A percentile compares a stretch with the other conserved stretches of the same genome.
Evolutionary conservation across 148 eudicot genomes (phyloP).

Genomic region (Pharnaceum exiguum): DNA sequence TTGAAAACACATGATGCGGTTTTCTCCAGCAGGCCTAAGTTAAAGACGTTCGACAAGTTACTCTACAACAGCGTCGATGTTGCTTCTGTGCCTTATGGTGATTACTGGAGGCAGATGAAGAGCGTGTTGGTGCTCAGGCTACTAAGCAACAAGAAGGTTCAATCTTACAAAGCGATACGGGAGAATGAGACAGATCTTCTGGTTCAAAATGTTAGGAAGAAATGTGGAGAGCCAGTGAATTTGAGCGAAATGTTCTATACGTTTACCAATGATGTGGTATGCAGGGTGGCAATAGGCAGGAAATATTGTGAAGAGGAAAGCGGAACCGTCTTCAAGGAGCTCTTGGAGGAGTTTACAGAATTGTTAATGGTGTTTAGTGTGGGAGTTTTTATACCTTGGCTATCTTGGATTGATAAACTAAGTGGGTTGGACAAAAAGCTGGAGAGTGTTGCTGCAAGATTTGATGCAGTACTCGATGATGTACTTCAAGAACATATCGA

Average conservation of each 20-base stretch:
- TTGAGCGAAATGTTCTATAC: conserved; percentile 31
- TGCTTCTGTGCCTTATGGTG: conserved; percentile 30
- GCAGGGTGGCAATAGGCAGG: conserved; percentile 55
- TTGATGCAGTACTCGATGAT: conserved; percentile 50
- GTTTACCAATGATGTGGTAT: conserved; percentile 40
- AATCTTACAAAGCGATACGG: conserved; percentile 27
- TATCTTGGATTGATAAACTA: conserved; percentile 42
- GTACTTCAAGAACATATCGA: conserved; percentile 28
- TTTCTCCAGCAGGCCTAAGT: conserved; percentile 30
- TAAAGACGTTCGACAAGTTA: conserved; percentile 11
- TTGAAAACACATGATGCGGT: conserved; percentile 46
- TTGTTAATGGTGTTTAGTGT: conserved; percentile 29
- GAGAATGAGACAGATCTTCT: conserved; percentile 31
- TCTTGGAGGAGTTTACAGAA: conserved; percentile 27
- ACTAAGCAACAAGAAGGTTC: conserved; percentile 37
- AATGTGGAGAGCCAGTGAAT: conserved; percentile 17
- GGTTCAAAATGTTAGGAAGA: conserved; percentile 26
- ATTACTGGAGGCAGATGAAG: conserved; percentile 47
- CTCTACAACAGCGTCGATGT: conserved; percentile 28
- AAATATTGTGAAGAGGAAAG: conserved; percentile 35
- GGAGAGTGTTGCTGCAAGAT: conserved; percentile 24
- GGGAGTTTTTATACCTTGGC: conserved; percentile 39
- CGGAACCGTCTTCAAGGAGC: conserved; percentile 21
- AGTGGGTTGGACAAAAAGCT: conserved; percentile 47
- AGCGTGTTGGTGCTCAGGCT: conserved; percentile 39